A percentile compares a stretch with the other conserved stretches of the same genome.
Conservation (phyloP, 306 rosid species). For the Dryas alaskensis region DNA sequence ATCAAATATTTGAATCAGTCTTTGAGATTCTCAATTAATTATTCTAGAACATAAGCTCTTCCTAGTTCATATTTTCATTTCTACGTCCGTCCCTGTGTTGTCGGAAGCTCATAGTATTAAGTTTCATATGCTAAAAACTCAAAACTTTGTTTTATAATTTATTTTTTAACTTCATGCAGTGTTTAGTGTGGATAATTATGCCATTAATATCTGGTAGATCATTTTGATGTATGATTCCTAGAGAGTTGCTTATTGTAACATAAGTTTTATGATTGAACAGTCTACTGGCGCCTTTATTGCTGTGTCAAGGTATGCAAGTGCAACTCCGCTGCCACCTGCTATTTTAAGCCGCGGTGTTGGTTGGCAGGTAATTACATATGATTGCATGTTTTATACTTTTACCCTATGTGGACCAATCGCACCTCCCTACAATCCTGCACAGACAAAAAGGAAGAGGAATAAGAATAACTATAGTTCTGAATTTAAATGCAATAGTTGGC, state of each 20-base stretch:
- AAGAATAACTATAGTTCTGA: not conserved
- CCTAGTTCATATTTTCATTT: no score
- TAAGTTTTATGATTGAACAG: slow-evolving; percentile 42
- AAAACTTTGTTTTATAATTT: not conserved
- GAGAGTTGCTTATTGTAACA: not conserved
- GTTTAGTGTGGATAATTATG: not conserved
- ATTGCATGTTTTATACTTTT: not conserved
- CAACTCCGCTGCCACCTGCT: slow-evolving; percentile 89
- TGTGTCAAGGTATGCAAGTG: slow-evolving; percentile 85
- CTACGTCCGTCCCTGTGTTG: no score
- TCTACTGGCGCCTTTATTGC: slow-evolving; percentile 88
- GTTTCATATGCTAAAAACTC: no score
- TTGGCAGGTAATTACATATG: slow-evolving; percentile 70
- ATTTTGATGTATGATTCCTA: not conserved
- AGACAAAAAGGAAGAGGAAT: not conserved
- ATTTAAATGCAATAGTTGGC: not conserved
- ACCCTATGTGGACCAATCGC: not conserved
- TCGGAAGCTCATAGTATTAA: no score
- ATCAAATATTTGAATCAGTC: not conserved
- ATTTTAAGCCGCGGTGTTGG: slow-evolving; percentile 95
- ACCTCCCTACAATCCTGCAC: not conserved
- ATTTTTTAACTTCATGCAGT: not conserved
- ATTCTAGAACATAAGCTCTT: no score
- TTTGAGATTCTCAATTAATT: not conserved
- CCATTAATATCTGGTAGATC: not conserved